A percentile compares a stretch with the other conserved stretches of the same genome.
Conservation (phyloP, 164 flowering plant species). For the Paratinospora sagittata region DNA sequence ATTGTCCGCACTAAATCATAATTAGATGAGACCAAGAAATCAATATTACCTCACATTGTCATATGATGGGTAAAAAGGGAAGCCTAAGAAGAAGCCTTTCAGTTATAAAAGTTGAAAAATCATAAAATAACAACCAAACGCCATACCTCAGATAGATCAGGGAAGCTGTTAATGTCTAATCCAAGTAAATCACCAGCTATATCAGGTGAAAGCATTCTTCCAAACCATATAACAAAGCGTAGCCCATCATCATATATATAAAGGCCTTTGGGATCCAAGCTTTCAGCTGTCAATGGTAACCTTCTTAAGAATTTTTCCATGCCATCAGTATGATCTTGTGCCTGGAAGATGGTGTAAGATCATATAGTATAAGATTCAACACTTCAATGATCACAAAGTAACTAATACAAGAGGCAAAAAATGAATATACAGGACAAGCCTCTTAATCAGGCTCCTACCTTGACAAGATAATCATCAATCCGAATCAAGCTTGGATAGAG, state of each 20-base stretch:
- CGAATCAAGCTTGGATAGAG: slow-evolving; percentile 81
- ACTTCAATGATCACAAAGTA: not conserved
- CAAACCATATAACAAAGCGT: slow-evolving; percentile 87
- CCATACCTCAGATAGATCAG: slow-evolving; percentile 68
- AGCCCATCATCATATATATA: slow-evolving; percentile 90
- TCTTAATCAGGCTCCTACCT: slow-evolving; percentile 35
- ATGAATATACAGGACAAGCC: not conserved
- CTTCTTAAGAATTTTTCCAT: slow-evolving; percentile 29
- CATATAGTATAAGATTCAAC: not conserved
- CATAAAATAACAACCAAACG: not conserved
- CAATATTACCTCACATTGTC: too few relatives aligned
- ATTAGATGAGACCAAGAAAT: too few relatives aligned
- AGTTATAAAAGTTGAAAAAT: not conserved
- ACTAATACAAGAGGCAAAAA: not conserved
- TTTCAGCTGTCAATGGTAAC: slow-evolving; percentile 57
- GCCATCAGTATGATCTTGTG: slow-evolving; percentile 37
- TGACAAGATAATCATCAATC: slow-evolving; percentile 67
- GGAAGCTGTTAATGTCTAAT: slow-evolving; percentile 41
- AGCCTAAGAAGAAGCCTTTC: too few relatives aligned
- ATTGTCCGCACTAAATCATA: too few relatives aligned
- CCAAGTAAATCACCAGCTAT: slow-evolving; percentile 60
- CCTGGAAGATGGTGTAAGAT: slow-evolving; percentile 33
- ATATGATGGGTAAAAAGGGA: too few relatives aligned
- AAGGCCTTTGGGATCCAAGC: slow-evolving; percentile 82
- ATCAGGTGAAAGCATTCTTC: slow-evolving; percentile 75